Evolutionary conservation across 805 yeast species (phyloP), one percentile per base, ranked within the genome.

Genomic region (Ogataea corticis): DNA sequence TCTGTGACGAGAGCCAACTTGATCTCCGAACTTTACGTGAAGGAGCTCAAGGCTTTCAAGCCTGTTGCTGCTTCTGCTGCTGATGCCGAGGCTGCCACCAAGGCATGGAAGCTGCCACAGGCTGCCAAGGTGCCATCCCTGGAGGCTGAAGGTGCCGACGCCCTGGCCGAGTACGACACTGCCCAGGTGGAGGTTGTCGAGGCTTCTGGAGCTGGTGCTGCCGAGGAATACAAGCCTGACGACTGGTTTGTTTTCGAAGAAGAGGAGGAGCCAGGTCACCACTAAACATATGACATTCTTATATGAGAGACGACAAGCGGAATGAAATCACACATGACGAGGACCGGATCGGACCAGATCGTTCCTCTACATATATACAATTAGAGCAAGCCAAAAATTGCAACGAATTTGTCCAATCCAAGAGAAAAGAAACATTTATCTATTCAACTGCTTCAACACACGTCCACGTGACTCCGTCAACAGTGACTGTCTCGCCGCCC

Each of bases 41-140:
- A 79, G 68, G 96, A 91, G 71, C 75, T 94, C 71, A 87, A 84
- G 75, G 80, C 82, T 51, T 91, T 87, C 82, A 89, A 90, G 77
- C 91, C 96, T 65, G 79, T 84, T 48, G 82, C 89, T 50, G 65
- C 84, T 44, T 71, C 85, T 48, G 80, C 86, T 48, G 74, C 79
- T 55, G 96, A 87, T 57, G 84, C 92, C 51, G 89, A 83, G 61
- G 78, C 81, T 54, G 77, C 84, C 55, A 92, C 90, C 57, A 82
- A 85, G 71, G 80, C 86, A 59, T 94, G 96, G 94, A 69, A 75
- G 50, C 72, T 82, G 52, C 98, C 98, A 61, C 68, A 77, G 52
- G 79, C 89, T 57, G 96, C 98, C 59, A 67, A 79, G 55, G 68
- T 74, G 38, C 97, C 97, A 58, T 70, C 77, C 53, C 65, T 79